Evolutionary conservation across 2,329 filamentous ascomycete species (phyloP), one percentile per base, ranked within the genome.

Genomic region (Beauveria asiatica): DNA sequence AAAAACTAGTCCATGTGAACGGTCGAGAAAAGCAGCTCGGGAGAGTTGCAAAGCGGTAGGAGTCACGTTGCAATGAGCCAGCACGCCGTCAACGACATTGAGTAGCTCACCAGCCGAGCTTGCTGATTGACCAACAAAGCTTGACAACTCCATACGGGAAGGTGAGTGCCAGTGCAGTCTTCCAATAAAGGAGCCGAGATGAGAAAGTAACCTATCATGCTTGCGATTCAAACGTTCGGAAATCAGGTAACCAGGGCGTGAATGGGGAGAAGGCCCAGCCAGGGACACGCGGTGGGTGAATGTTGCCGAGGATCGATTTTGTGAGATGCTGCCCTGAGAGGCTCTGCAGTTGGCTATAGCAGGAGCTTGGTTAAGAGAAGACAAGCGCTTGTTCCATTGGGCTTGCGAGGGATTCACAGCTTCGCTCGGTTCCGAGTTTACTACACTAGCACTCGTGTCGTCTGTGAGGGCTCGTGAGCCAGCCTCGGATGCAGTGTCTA

Each of bases 111-210:
- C 87, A 64, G 92, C 95, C 3, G 92, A 92, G 8, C 85, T 81
- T 10, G 92, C 89, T 9, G 92, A 90, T 70, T 93, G 87, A 69
- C 90, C 87, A 52, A 95, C 93, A 17, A 90, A 92, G 11, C 86
- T 76, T 37, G 92, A 85, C 53, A 97, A 80, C 70, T 96, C 92
- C 1, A 88, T 84, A 9, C 91, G 88, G 8, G 92, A 94, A 63
- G 94, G 88, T n/a, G 92, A 94, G 71, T 97, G 92, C 62, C 97
- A 80, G 72, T 97, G 91, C 60, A 97, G 81, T 42, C 85, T 81
- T 17, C 94, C 94, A 70, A 97, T 93, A 71, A 97, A 96, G 5
- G 91, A 95, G 55, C 90, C 93, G 56, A 99, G 83, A 69, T 92
- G 89, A 7, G 92, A 94, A 57, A 99, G 78, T 69, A 97, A 96